Evolutionary conservation across 345 rosid species (phyloP), one percentile per base, ranked within the genome.

Genomic region (Lumnitzera racemosa): DNA sequence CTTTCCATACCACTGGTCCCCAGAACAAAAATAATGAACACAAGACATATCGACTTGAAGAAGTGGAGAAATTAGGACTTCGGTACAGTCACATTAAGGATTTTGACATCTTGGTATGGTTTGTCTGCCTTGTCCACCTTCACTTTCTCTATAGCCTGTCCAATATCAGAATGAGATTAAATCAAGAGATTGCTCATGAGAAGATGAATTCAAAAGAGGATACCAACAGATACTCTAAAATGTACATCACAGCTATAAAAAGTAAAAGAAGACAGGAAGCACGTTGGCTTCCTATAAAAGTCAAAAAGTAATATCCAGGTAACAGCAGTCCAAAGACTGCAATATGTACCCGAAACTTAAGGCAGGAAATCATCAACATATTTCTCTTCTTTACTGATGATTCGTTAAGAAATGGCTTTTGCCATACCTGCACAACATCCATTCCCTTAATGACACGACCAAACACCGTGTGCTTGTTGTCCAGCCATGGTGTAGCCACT

Each of bases 401-500:
- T 27, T 13, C 14, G 49, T 24, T 55, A 14, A 54, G 13, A 25
- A n/a, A 58, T 17, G 51, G 47, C 56, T 24, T 62, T 24, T 62
- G 58, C 48, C 31, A 27, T 83, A 89, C 99, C 97, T 94, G 99
- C 50, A 95, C 96, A 15, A 88, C 97, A 57, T 95, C 99, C 97
- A 95, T 95, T 70, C 96, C 97, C 70, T 88, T 90, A 2, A 73
- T 74, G 49, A 90, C 95, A 79, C 95, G 81, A 60, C 99, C 99
- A 60, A 90, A 95, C 55, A 95, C 97, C 0, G 96, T 90, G 69
- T 95, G 96, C 80, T 88, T 90, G 74, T 88, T 90, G 78, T 90
- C 97, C 75, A 88, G 78, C 99, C 99, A 95, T 14, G 96, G 94
- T 17, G 99, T 95, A 36, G 99, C 97, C 63, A 88, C 97, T 2